These are phyloP conservation scores for Ganoderma multipileum DNA, from an alignment of 1,284 basidiomycete species.

Conservation along the genomic window DNA sequence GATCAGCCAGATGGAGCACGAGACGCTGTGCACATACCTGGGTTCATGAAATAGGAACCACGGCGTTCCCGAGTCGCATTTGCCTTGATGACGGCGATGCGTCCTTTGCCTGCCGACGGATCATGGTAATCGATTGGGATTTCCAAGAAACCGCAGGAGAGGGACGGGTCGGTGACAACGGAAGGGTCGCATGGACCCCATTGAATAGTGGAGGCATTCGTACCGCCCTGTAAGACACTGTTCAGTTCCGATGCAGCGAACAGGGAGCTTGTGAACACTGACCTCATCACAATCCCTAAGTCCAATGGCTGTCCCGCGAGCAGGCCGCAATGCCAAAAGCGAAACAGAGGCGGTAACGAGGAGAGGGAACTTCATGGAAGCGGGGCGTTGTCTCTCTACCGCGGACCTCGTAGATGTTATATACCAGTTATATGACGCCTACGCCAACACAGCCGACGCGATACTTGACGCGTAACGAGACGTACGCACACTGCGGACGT, in stretches of 20 bases:
- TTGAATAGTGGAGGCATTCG: background rate
- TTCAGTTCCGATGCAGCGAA: background rate
- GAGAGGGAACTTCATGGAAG: background rate
- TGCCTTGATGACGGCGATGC: slow-evolving; percentile 19
- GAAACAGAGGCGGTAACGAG: background rate
- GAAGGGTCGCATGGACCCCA: slow-evolving; percentile 22
- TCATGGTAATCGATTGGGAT: slow-evolving; percentile 28
- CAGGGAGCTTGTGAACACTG: background rate
- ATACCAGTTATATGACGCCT: background rate
- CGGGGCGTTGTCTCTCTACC: background rate
- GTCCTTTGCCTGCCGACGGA: slow-evolving; percentile 7
- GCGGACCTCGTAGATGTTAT: background rate
- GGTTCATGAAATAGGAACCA: slow-evolving; percentile 23
- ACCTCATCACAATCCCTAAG: background rate
- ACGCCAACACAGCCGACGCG: background rate
- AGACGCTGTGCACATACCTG: slow-evolving; percentile 9
- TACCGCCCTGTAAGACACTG: background rate
- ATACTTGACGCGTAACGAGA: background rate
- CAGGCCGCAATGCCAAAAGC: background rate
- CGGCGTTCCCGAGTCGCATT: slow-evolving; percentile 17
- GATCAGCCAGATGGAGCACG: background rate
- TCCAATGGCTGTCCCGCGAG: background rate
- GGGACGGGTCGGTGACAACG: slow-evolving; percentile 2
- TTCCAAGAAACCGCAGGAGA: slow-evolving; percentile 19
- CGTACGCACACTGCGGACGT: background rate